A percentile compares a stretch with the other conserved stretches of the same genome.
Conservation (phyloP, 345 rosid genomes). For the Acer negundo region DNA sequence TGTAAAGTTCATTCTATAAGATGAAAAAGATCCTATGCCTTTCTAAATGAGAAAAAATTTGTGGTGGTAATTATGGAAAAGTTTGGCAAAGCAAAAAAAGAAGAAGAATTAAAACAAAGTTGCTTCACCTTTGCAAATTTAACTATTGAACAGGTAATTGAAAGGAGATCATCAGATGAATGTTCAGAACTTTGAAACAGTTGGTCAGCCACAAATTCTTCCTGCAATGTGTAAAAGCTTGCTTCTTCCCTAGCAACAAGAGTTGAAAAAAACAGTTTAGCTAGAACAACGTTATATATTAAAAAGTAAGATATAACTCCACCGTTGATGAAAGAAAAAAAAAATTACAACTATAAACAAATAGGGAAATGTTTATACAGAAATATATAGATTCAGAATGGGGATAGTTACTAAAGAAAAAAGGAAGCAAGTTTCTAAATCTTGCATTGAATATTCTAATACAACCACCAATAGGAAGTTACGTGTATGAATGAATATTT, state of each 20-base stretch:
- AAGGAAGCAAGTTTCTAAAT: not conserved
- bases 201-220: conserved; percentile 84
- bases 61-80: not conserved
- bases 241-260: conserved; percentile 67
- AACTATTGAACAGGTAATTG: conserved; percentile 60
- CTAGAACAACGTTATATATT: not conserved
- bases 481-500: not conserved
- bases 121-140: conserved; percentile 64
- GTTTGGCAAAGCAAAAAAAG: not conserved
- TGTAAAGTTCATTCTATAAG: not conserved
- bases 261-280: conserved; percentile 22
- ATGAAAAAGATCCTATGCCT: not conserved
- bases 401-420: not conserved
- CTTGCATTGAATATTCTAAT: not conserved
- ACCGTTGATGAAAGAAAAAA: not conserved
- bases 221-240: conserved; percentile 70
- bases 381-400: not conserved
- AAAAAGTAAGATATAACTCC: not conserved
- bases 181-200: conserved; percentile 73
- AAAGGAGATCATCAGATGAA: conserved; percentile 70
- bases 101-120: not conserved
- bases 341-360: not conserved
- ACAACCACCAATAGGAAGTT: not conserved
- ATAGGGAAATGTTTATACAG: not conserved
- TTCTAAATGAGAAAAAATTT: not conserved